A percentile compares a stretch with the other conserved stretches of the same genome.
Evolutionary conservation across 2,329 filamentous ascomycete genomes (phyloP).

Genomic region (Sporothrix curviconia): DNA sequence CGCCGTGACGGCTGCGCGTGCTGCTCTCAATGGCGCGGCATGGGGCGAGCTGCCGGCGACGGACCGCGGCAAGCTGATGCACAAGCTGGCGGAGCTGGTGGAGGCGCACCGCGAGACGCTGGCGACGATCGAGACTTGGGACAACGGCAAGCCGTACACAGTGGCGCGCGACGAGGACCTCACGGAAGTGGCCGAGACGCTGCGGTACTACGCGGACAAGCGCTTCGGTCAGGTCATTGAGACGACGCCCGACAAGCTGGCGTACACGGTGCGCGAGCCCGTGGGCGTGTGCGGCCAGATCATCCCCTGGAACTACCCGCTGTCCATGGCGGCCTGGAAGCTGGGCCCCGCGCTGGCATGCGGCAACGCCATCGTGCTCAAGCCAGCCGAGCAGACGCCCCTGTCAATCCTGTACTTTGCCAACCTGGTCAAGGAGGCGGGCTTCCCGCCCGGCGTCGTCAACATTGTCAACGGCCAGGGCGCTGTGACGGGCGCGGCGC

Average conservation of each 20-base stretch:
- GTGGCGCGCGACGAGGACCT: slow-evolving; percentile 15
- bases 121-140: slow-evolving; percentile 63
- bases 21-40: slow-evolving; percentile 11
- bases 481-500: slow-evolving; percentile 56
- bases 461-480: slow-evolving; percentile 67
- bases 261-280: slow-evolving; percentile 63
- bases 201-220: slow-evolving; percentile 70
- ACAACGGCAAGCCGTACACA: slow-evolving; percentile 62
- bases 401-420: slow-evolving; percentile 56
- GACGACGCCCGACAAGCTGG: slow-evolving; percentile 53
- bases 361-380: slow-evolving; percentile 55
- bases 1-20: slow-evolving; percentile 19
- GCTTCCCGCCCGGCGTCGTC: slow-evolving; percentile 67
- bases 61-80: slow-evolving; percentile 34
- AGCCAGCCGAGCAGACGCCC: slow-evolving; percentile 58
- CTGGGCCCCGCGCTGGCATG: slow-evolving; percentile 58
- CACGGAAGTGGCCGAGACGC: slow-evolving; percentile 29
- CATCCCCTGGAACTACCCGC: slow-evolving; percentile 69
- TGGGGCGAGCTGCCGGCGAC: slow-evolving; percentile 16
- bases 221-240: slow-evolving; percentile 64
- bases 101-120: slow-evolving; percentile 31
- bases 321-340: slow-evolving; percentile 67
- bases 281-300: slow-evolving; percentile 64
- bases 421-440: slow-evolving; percentile 59
- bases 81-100: slow-evolving; percentile 39